Percentiles rank a stretch among this genome's conserved stretches.
Conservation (phyloP, 805 yeast species). For the Saccharomycopsis synnaedendra region DNA sequence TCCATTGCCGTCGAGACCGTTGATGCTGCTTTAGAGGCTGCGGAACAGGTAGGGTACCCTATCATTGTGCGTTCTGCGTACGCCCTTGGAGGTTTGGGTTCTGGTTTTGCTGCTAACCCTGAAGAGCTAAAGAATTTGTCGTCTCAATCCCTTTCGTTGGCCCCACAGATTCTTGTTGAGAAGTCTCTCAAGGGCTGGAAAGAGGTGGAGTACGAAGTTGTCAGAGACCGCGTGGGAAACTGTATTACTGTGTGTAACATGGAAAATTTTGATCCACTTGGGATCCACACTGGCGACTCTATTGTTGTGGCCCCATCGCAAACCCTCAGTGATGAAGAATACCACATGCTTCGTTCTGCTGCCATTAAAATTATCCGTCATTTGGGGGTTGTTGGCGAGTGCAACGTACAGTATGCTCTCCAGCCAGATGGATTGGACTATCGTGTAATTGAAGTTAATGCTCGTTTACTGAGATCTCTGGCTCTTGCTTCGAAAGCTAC, state of each 20-base stretch:
- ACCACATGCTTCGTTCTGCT: slow-evolving; percentile 94
- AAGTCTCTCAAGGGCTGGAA: slow-evolving; percentile 98
- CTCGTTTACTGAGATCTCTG: slow-evolving; percentile 92
- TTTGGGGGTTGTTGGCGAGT: slow-evolving; percentile 97
- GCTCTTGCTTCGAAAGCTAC: slow-evolving; percentile 98
- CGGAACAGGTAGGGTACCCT: slow-evolving; percentile 81
- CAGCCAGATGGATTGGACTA: slow-evolving; percentile 94
- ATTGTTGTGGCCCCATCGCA: slow-evolving; percentile 98
- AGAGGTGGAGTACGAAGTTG: slow-evolving; percentile 97
- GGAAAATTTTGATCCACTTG: slow-evolving; percentile 98
- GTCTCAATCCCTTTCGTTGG: slow-evolving; percentile 75
- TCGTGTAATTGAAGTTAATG: slow-evolving; percentile 95
- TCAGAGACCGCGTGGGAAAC: slow-evolving; percentile 90
- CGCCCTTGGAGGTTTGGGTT: slow-evolving; percentile 95
- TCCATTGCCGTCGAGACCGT: slow-evolving; percentile 91
- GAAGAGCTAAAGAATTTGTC: slow-evolving; percentile 79
- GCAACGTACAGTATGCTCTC: slow-evolving; percentile 94
- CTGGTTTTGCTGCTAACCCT: slow-evolving; percentile 85
- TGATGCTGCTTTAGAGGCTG: slow-evolving; percentile 90
- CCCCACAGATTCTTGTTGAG: slow-evolving; percentile 95
- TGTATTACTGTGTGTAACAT: slow-evolving; percentile 98
- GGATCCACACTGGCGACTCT: slow-evolving; percentile 98
- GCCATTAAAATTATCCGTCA: slow-evolving; percentile 97
- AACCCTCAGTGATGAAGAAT: slow-evolving; percentile 92
- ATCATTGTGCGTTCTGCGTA: slow-evolving; percentile 96